phyloP scores from a whole-genome alignment of 2,329 filamentous ascomycete genomes.

The Bipolaris cookei region DNA sequence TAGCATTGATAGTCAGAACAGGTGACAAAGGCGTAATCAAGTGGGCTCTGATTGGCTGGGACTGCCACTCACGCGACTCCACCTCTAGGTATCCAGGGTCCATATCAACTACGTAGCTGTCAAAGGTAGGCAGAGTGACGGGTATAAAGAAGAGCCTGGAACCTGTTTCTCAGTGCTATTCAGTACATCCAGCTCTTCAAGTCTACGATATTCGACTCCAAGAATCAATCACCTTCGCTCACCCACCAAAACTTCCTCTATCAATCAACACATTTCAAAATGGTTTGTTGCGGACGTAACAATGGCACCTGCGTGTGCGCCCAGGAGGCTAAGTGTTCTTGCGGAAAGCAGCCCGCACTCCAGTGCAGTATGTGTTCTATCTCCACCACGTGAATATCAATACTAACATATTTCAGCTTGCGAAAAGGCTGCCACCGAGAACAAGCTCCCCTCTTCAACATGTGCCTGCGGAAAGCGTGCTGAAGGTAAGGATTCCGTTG shows the following conservation, averaged over 20 bases:
- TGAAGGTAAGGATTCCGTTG: slow-evolving; percentile 59
- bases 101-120: slow-evolving; percentile 21
- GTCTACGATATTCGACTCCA: slow-evolving; percentile 2
- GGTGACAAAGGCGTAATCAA: slow-evolving; percentile 37
- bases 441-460: slow-evolving; percentile 69
- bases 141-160: slow-evolving; percentile 30
- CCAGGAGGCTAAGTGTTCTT: slow-evolving; percentile 75
- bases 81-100: slow-evolving; percentile 22
- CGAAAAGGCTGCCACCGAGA: slow-evolving; percentile 77
- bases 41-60: slow-evolving; percentile 37
- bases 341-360: slow-evolving; percentile 84
- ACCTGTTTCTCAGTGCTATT: slow-evolving; percentile 11
- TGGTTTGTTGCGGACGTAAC: slow-evolving; percentile 66
- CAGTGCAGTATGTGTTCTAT: slow-evolving; percentile 66
- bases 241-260: slow-evolving; percentile 15
- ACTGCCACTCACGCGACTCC: slow-evolving; percentile 29
- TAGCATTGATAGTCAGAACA: slow-evolving; percentile 28
- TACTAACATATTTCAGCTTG: slow-evolving; percentile 59
- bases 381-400: slow-evolving; percentile 7
- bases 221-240: not conserved
- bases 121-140: slow-evolving; percentile 9
- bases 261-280: slow-evolving; percentile 34
- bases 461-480: slow-evolving; percentile 81
- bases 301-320: slow-evolving; percentile 64
- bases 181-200: slow-evolving; percentile 11